Evolutionary conservation across 2,329 filamentous ascomycete species (phyloP), one percentile per base, ranked within the genome.

Genomic region (Curvularia sp.): DNA sequence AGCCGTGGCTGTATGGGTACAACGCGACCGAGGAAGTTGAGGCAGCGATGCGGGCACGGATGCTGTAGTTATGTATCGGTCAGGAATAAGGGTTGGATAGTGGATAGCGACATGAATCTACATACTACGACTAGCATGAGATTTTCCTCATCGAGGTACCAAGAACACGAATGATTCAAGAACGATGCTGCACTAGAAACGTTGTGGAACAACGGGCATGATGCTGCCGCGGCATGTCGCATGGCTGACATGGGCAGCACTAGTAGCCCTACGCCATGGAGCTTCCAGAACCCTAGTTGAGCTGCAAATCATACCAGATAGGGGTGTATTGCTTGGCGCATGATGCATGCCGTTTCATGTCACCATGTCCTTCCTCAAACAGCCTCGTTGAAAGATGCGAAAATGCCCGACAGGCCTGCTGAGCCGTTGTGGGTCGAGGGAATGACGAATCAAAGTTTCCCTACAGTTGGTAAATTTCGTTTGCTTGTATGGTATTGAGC

Each of bases 1-100:
- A 76, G 51, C 68, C 67, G 22, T 76, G 74, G 74, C 54, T 76
- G 8, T 76, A 75, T 54, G 72, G 74, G 4, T 76, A 76, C 62
- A 69, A 75, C 60, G 73, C 72, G 33, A 60, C 57, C 26, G 63
- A 70, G 30, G 74, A 75, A 39, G 73, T 75, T 1, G 67, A 74
- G 57, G 59, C 48, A 33, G 66, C 58, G 38, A 52, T 62, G 35
- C 49, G 24, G 43, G 52, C 18, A 22, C 12, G 33, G 8, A 53
- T 31, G 44, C 3, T 35, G 6, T 43, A 18, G 38, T 13, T 26
- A 41, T 18, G 28, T 5, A 20, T 24, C 18, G 12, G 26, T 13
- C 42, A 7, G 15, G 28, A 35, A 35, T 22, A 43, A 8, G 4
- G 18, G 10, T 15, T 30, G 13, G 10, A 43, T 10, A 13, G 31